These are phyloP conservation scores for Ophiocordyceps unilateralis DNA, from an alignment of 2,329 filamentous ascomycete genomes.

Conservation along the genomic window DNA sequence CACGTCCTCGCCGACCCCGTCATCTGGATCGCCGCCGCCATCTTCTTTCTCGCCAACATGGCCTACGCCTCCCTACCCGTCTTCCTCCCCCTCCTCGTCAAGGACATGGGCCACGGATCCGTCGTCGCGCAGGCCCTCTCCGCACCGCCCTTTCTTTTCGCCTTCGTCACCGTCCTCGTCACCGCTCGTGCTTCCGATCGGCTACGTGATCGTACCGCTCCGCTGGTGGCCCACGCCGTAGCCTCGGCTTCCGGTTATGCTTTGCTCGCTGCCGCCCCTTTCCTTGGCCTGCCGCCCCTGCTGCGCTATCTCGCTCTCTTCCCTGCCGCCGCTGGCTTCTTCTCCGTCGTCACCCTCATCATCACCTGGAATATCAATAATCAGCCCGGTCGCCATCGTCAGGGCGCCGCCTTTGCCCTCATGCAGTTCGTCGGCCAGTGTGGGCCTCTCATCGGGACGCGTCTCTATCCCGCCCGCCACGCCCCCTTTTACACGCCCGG, in stretches of 20 bases:
- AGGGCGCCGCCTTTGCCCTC: slow-evolving; percentile 62
- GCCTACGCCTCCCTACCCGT: slow-evolving; percentile 78
- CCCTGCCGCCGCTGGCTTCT: slow-evolving; percentile 65
- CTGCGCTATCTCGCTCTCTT: slow-evolving; percentile 60
- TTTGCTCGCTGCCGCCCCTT: slow-evolving; percentile 41
- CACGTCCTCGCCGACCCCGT: slow-evolving; percentile 16
- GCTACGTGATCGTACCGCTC: slow-evolving; percentile 40
- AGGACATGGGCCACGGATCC: slow-evolving; percentile 55
- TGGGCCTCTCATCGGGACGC: slow-evolving; percentile 53
- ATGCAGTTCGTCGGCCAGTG: slow-evolving; percentile 70
- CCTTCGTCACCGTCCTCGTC: slow-evolving; percentile 54
- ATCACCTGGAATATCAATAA: slow-evolving; percentile 87
- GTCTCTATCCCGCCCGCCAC: slow-evolving; percentile 43
- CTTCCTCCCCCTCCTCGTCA: slow-evolving; percentile 68
- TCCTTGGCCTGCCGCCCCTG: slow-evolving; percentile 22
- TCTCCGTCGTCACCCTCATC: slow-evolving; percentile 67
- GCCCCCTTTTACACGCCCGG: slow-evolving; percentile 44
- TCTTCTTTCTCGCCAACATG: slow-evolving; percentile 80
- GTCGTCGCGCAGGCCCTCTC: slow-evolving; percentile 59
- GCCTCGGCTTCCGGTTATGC: slow-evolving; percentile 44
- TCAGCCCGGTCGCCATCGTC: slow-evolving; percentile 48
- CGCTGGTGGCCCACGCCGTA: slow-evolving; percentile 52
- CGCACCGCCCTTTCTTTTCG: slow-evolving; percentile 63
- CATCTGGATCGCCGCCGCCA: slow-evolving; percentile 54
- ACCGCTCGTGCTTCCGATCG: slow-evolving; percentile 61